Base-by-base conservation (phyloP, 805 yeast species). In the Saturnispora silvae region DNA sequence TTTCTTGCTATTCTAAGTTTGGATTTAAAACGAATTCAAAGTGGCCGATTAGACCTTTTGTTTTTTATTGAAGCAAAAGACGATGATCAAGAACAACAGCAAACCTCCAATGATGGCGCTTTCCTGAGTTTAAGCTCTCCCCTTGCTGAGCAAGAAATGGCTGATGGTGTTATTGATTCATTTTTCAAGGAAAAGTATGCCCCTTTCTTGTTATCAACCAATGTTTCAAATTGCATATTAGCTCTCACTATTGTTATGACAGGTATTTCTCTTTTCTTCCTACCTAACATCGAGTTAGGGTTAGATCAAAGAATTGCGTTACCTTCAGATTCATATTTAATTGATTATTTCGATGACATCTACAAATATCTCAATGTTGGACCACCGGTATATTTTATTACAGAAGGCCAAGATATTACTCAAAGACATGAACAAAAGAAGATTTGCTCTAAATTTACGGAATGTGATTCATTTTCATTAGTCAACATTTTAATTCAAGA, bases 231-330 rank as follows among this genome's bases (percentile, higher is more conserved):
- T 9, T 53, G 60, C 24, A 57, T 85, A 4, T 39, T 81, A 5
- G 56, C 68, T 1, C 23, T 72, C 0, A 85, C 87, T 49, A 53
- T 73, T 10, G 47, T 70, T 0, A 68, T 86, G 75, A 62, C 80
- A 9, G 81, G 87, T 1, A 34, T 81, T 2, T 80, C 95, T 0
- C 53, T 89, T 9, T 65, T 80, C 7, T 52, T 81, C 4, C 46
- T 86, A 15, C 96, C 96, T 1, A 58, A 60, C 5, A 67, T 89
- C 24, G 56, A 76, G 42, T 64, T 82, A 29, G 98, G 97, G 0
- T 67, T 92, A 17, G 97, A 89, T 53, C 97, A 89, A 58, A 67
- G 94, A 37, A 63, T 80, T 29, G 97, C 96, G 0, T 69, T 89
- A 11, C 97, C 97, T 0, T 59, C 67, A 2, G 86, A 72, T 37